These are phyloP conservation scores for Flaveria floridana DNA, from an alignment of 140 eudicot genomes.

Conservation along the genomic window DNA sequence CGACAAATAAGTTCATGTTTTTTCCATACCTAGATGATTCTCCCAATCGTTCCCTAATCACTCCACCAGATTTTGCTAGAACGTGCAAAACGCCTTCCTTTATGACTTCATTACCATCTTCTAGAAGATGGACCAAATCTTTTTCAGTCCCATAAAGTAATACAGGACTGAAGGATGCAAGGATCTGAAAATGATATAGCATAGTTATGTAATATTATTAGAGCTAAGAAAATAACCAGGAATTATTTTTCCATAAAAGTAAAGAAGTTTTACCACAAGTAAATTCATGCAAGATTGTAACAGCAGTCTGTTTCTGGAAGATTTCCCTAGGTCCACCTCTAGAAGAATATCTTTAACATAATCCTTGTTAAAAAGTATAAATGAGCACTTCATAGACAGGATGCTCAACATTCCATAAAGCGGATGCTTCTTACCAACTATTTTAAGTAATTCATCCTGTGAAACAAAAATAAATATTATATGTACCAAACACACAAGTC, in stretches of 20 bases:
- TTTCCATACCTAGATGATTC: constrained; percentile 70
- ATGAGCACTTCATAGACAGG: constrained; percentile 87
- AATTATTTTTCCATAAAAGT: constrained; percentile 13
- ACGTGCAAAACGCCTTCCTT: constrained; percentile 91
- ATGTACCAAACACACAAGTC: constrained; percentile 1
- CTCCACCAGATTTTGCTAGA: constrained; percentile 92
- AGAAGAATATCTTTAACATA: constrained; percentile 74
- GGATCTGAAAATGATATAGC: constrained; percentile 53
- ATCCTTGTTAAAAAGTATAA: constrained; percentile 81
- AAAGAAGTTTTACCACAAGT: constrained; percentile 60
- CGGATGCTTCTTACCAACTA: constrained; percentile 77
- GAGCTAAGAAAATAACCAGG: not conserved
- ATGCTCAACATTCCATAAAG: constrained; percentile 64
- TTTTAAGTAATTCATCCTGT: constrained; percentile 75
- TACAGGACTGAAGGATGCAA: constrained; percentile 75
- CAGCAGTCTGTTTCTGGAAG: constrained; percentile 47
- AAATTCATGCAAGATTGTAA: constrained; percentile 80
- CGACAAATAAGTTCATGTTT: constrained; percentile 11
- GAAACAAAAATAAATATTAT: not conserved
- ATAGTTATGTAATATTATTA: constrained; percentile 13
- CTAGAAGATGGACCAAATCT: constrained; percentile 71
- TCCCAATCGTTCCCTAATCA: constrained; percentile 76
- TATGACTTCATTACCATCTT: constrained; percentile 78
- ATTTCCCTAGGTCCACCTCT: constrained; percentile 61
- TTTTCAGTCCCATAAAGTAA: constrained; percentile 82